Evolutionary conservation across 768 basidiomycete genomes (phyloP), one percentile per base, ranked within the genome.

Genomic region (Trametes cinnabarina): DNA sequence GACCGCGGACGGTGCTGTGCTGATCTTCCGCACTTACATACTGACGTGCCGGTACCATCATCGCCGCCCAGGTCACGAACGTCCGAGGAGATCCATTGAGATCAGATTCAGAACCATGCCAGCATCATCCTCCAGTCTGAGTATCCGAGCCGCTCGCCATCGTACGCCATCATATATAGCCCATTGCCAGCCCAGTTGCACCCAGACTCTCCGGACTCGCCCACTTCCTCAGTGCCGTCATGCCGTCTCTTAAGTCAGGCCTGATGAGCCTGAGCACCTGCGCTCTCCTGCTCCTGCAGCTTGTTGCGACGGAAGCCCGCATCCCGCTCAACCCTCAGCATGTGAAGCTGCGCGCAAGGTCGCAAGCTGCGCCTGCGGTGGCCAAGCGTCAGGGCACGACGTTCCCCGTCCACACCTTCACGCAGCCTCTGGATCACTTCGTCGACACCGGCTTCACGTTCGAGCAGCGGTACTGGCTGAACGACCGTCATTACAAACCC

Each of bases 391-490:
- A 55, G 32, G 15, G 47, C 46, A 34, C 64, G 8, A 77, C 79
- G 22, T 88, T 88, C 69, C 76, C 76, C 11, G 77, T 79, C 4
- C 81, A 81, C 54, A 89, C 82, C 74, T 94, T 95, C 73, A 73
- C 80, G 47, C 94, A 96, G 66, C 92, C 90, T 3, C 74, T 95
- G 61, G 92, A 95, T 67, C 94, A 97, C 68, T 87, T 88, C 62
- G 72, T 79, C 61, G 68, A 76, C n/a, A 75, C 77, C 11, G 75
- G 76, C 35, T 79, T 82, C 43, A 90, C 86, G 0, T 98, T 91
- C 73, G 74, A 81, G 47, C 94, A 97, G 67, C 81, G 94, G 20
- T 98, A 91, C 71, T 96, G 94, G 94, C 78, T 94, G 23, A 92
- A 86, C 67, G 81, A 82, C 14, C 80, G 87, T 43, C 84, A 90